A percentile compares a stretch with the other conserved stretches of the same genome.
Conservation (phyloP, 257 asterid genomes). For the Avicennia marina region DNA sequence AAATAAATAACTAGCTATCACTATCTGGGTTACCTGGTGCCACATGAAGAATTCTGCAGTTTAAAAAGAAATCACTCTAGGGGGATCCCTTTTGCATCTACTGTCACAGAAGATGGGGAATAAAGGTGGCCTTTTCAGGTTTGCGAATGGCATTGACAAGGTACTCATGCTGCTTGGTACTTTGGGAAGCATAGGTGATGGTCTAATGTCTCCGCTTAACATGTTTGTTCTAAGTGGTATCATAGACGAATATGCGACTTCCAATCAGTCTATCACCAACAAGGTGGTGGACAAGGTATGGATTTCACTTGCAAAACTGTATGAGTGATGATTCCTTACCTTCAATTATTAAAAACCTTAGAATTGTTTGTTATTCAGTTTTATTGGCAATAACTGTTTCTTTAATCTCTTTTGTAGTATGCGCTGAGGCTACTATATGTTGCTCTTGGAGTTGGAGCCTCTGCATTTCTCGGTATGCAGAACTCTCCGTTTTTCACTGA, state of each 20-base stretch:
- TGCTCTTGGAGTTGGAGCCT: conserved; percentile 62
- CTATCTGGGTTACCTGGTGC: background rate
- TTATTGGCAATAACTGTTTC: background rate
- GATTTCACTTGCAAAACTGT: background rate
- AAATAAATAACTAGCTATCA: background rate
- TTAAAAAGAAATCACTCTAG: background rate
- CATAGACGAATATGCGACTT: conserved; percentile 44
- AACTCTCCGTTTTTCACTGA: background rate
- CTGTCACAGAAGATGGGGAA: conserved; percentile 35
- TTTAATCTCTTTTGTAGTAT: conserved; percentile 33
- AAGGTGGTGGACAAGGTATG: conserved; percentile 53
- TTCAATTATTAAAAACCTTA: no score
- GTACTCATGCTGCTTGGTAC: conserved; percentile 56
- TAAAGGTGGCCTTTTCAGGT: conserved; percentile 48
- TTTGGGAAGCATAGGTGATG: conserved; percentile 75
- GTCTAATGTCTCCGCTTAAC: conserved; percentile 64
- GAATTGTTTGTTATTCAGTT: background rate
- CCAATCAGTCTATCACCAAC: conserved; percentile 27
- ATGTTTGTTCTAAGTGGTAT: conserved; percentile 51
- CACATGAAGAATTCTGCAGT: background rate
- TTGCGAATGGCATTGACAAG: conserved; percentile 59
- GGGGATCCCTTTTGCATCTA: background rate
- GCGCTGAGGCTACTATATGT: conserved; percentile 58
- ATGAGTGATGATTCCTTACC: no score
- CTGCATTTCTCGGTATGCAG: conserved; percentile 60